These are phyloP conservation scores for Epichloe sp. DNA, from an alignment of 2,329 filamentous ascomycete genomes.

Conservation along the genomic window DNA sequence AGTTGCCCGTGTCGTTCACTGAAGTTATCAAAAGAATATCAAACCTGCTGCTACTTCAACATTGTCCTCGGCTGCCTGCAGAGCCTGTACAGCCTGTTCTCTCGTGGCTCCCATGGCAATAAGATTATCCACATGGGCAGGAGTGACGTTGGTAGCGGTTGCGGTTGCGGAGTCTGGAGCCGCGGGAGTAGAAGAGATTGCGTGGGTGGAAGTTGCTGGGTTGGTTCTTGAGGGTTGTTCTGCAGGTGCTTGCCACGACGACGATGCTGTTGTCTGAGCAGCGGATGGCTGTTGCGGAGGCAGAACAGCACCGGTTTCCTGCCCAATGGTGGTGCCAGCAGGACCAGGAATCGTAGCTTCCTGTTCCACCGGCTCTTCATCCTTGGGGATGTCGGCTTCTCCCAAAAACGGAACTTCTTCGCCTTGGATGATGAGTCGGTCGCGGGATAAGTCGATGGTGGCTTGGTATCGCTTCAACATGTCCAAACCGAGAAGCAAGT, in stretches of 20 bases:
- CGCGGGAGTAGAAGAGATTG: slow-evolving; percentile 13
- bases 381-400: slow-evolving; percentile 88
- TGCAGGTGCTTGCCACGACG: slow-evolving; percentile 6
- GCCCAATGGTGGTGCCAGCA: slow-evolving; percentile 78
- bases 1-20: neutral
- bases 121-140: slow-evolving; percentile 62
- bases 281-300: slow-evolving; percentile 11
- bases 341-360: slow-evolving; percentile 80
- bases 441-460: slow-evolving; percentile 73
- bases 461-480: slow-evolving; percentile 97
- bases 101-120: slow-evolving; percentile 65
- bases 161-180: slow-evolving; percentile 8
- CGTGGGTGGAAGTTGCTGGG: slow-evolving; percentile 10
- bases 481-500: slow-evolving; percentile 82
- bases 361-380: slow-evolving; percentile 57
- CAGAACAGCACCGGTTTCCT: slow-evolving; percentile 63
- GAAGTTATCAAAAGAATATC: slow-evolving; percentile 7
- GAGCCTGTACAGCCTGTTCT: slow-evolving; percentile 62
- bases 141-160: slow-evolving; percentile 28
- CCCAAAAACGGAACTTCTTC: slow-evolving; percentile 82
- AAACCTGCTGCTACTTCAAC: slow-evolving; percentile 45
- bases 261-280: slow-evolving; percentile 8
- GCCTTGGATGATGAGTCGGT: slow-evolving; percentile 76
- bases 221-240: slow-evolving; percentile 9
- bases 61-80: slow-evolving; percentile 74